Evolutionary conservation across 345 rosid genomes (phyloP), one percentile per base, ranked within the genome.

Genomic region (Eucalyptus marginata): DNA sequence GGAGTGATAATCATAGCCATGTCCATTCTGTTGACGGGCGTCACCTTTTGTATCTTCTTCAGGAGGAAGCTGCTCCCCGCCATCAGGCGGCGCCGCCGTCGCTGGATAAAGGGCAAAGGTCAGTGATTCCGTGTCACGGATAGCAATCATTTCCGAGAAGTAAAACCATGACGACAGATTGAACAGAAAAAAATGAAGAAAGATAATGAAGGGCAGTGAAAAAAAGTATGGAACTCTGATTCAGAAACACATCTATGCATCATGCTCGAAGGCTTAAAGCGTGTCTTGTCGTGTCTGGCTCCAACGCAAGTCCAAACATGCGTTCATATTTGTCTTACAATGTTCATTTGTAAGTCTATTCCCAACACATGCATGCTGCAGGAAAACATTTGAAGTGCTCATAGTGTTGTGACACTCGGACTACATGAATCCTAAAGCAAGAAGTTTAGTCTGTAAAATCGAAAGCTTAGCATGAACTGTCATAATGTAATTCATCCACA

Each of bases 11-110:
- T 95, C 49, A 89, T 94, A 68, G 91, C 66, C 88, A 54, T 88
- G 86, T 83, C 90, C 50, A 24, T 88, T 6, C 20, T 91, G 47
- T 47, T 89, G 54, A 51, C 90, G 25, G 88, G 52, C 66, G 89
- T 86, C 59, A 86, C 92, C 24, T 89, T 91, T 18, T 86, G 89
- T 40, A 86, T 92, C 83, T 91, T 89, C 27, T 85, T 91, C 87
- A 88, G 92, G 89, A 90, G 91, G 89, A 92, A 89, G 90, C 71
- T 94, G 31, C 54, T 89, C 59, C 92, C 93, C 7, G 12, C 86
- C 84, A 43, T 92, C 27, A 9, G 52, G 27, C 47, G 25, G 36
- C 52, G 40, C 24, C 1, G 52, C 6, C 51, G 2, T 56, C n/a
- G 13, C 36, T 8, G 3, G 36, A 52, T 13, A 22, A 33, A 5